Base-by-base conservation (phyloP, 371 early-diverging fungal species). In the Mucor sp. region DNA sequence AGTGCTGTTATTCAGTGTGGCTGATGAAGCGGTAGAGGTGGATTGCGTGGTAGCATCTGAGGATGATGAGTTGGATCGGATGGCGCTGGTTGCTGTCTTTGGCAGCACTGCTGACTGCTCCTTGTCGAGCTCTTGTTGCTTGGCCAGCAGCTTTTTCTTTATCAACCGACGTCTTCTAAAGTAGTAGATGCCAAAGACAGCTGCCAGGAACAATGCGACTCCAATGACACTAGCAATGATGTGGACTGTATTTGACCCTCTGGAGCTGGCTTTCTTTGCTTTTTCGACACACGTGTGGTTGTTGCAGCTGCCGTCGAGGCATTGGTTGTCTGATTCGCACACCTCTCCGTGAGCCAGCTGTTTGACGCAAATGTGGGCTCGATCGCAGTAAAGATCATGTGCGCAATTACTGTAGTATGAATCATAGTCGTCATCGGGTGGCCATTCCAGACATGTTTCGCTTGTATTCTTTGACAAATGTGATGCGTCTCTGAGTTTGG, bases 271-370 rank as follows among this genome's bases (percentile, higher is more conserved):
- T 6, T 58, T 59, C 25, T 28, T 25, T n/a, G 21, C 19, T 6
- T 43, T 58, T 23, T 21, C 57, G 6, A 66, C 14, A 28, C 64
- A 65, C 6, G 72, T 68, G 12, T 37, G 32, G 9, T 64, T 25
- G 17, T 12, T 21, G 41, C 72, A 72, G 14, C 5, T 19, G 23
- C 68, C 63, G 30, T 63, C 23, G 14, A 55, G 35, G 12, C 72
- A 72, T 25, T 72, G 72, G 23, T 68, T 59, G 27, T 65, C 60
- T 2, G 72, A 72, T 11, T 55, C 58, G 21, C 72, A 72, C 12
- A 61, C 57, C 21, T 64, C 47, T 8, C 68, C 65, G 17, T 64
- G 60, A 0, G 23, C 25, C 4, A 61, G 56, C 14, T 56, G 60
- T 15, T 43, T 55, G 3, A 58, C 61, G 32, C 72, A 72, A 9